Base-by-base conservation (phyloP, 257 asterid genomes). In the Schizonepeta tenuifolia region DNA sequence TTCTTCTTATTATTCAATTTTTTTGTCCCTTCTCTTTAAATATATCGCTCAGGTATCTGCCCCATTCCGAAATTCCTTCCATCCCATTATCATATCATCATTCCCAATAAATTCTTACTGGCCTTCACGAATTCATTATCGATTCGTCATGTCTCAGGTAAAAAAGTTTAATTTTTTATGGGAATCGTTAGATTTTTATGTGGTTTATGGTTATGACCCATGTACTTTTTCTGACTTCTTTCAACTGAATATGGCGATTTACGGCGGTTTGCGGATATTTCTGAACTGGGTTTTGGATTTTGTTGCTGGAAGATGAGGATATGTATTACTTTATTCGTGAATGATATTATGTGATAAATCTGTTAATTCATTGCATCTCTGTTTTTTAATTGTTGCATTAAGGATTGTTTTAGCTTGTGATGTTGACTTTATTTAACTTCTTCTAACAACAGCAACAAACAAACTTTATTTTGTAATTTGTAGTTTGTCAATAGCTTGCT, bases 121-220 rank as follows among this genome's bases (percentile, higher is more conserved):
- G 51, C 69, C 60, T 71, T 60, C 76, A 31, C 47, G 8, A 61
- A 22, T 13, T 22, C 40, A 41, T 64, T 21, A 13, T 22, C 55
- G 21, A 41, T 44, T 21, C 71, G n/a, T 53, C 75, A 75, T 77
- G 81, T 55, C 77, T 64, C 81, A 77, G 81, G 81, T 77, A 64
- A 70, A 43, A 38, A 17, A 28, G 54, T 40, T 70, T 3, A 3
- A 65, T 35, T 10, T 62, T 76, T 51, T 31, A 20, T 20, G 43
- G 41, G 20, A 75, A 70, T 63, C 38, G 0, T 35, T 60, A 8
- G 18, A 33, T 14, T 70, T 76, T 76, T 60, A 38, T 49, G 60
- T 20, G 46, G 9, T 69, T 51, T 53, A 12, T 64, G 63, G 50
- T 31, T 2, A 28, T 15, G 71, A 6, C 63, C 69, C 57, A 9